Percentiles rank a stretch among this genome's conserved stretches.
These are phyloP conservation scores for Cunninghamia lanceolata DNA, from an alignment of 75 land plant species.

Conservation along the genomic window DNA sequence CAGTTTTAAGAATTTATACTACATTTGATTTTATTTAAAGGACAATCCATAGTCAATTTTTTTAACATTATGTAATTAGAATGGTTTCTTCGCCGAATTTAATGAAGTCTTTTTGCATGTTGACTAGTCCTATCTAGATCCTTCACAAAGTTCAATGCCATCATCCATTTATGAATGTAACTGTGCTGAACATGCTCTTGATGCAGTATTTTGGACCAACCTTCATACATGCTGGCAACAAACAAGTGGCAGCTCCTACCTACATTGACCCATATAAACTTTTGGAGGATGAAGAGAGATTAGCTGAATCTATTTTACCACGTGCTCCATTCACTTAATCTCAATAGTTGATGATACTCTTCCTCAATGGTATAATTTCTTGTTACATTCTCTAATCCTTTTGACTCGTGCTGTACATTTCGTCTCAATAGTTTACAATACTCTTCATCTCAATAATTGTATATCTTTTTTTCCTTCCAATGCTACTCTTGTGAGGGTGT, in stretches of 20 bases:
- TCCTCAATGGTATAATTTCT: background rate
- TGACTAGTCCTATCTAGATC: background rate
- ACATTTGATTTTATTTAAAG: background rate
- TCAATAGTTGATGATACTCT: slow-evolving; percentile 2
- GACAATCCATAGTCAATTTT: background rate
- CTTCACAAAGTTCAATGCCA: background rate
- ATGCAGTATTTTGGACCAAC: slow-evolving; percentile 76
- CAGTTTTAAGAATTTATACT: background rate
- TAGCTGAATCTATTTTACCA: slow-evolving; percentile 33
- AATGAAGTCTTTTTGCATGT: background rate
- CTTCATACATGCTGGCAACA: slow-evolving; percentile 65
- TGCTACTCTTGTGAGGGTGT: background rate
- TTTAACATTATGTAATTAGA: background rate
- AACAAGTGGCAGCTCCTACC: slow-evolving; percentile 33
- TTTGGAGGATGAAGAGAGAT: slow-evolving; percentile 60
- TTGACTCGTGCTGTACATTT: background rate
- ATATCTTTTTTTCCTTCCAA: background rate
- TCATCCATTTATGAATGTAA: slow-evolving; percentile 1
- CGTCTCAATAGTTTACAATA: background rate
- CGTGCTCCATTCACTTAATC: slow-evolving; percentile 8
- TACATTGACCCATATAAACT: slow-evolving; percentile 73
- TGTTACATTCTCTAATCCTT: background rate
- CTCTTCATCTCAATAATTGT: background rate
- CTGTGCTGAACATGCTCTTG: slow-evolving; percentile 5
- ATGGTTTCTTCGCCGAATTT: background rate